Base-by-base conservation (phyloP, 129 eudicot genomes). In the Escallonia rubra region DNA sequence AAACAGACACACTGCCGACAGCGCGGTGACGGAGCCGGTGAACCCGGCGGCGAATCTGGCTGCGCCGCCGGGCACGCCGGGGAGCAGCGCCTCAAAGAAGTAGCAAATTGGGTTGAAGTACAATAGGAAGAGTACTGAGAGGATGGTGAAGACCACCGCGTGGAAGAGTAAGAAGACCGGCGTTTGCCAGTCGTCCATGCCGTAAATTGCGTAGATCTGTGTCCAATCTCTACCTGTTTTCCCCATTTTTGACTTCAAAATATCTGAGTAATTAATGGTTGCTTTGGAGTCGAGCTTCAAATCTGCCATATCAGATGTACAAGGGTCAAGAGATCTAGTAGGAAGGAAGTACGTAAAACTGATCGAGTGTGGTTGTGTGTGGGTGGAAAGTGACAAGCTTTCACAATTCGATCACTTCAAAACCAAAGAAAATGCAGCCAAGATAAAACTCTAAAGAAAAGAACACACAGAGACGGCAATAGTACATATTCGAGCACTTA, bases 201-300 rank as follows among this genome's bases (percentile, higher is more conserved):
- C 96, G 73, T 90, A 90, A 63, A 90, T 90, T 68, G 95, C 74
- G 15, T 90, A 90, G 92, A 90, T 90, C 92, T 90, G 97, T 6
- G 84, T 78, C 97, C 97, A 90, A 46, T 90, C 97, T 82, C 96
- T 74, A 8, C 92, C 95, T 53, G 87, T 47, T 80, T 85, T 85
- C 41, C 91, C 91, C 97, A 85, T 87, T 65, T 10, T 68, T 56
- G 41, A 60, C 34, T 23, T 23, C 34, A 23, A 23, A 23, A 23
- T 23, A 23, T 23, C 34, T 23, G 34, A 1, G 34, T 23, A 23
- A 23, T 23, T 23, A 23, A 23, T 23, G 34, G 34, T 23, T 23
- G 34, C 34, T 23, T 23, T 1, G 34, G 34, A 23, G 34, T 23
- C 34, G 34, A 23, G 34, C 34, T 23, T 23, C 34, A 23, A 23